Conservation (phyloP, 2,329 filamentous ascomycete species). For the Diplocarpon mali region DNA sequence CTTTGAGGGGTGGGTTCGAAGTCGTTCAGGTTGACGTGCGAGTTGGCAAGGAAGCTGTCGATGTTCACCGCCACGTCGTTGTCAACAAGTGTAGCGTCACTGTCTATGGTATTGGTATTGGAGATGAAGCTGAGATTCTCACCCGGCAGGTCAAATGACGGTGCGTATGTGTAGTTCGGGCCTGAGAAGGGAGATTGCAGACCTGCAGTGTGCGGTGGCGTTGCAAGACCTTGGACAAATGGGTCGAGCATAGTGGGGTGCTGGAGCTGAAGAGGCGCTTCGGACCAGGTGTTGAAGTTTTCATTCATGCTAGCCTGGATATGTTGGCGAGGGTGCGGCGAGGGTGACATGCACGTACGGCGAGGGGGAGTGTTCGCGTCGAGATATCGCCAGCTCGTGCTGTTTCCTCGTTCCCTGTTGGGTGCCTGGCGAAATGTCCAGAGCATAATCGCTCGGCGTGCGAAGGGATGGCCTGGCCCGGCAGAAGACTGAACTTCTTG, state of each 20-base stretch:
- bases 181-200: constrained; percentile 29
- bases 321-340: constrained; percentile 35
- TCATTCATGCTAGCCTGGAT: constrained; percentile 46
- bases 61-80: constrained; percentile 11
- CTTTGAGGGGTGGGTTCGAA: constrained; percentile 5
- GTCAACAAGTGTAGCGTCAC: constrained; percentile 25
- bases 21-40: constrained; percentile 7
- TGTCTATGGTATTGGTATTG: constrained; percentile 24
- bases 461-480: constrained; percentile 37
- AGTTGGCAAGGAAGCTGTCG: constrained; percentile 13
- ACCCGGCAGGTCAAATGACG: constrained; percentile 13
- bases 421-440: constrained; percentile 49
- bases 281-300: constrained; percentile 41
- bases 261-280: constrained; percentile 18
- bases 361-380: constrained; percentile 13
- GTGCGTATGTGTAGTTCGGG: constrained; percentile 9
- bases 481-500: constrained; percentile 52
- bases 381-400: constrained; percentile 51
- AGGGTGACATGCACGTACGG: constrained; percentile 22
- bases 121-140: constrained; percentile 31
- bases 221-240: constrained; percentile 42
- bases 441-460: constrained; percentile 47
- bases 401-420: constrained; percentile 37
- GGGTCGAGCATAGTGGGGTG: constrained; percentile 35
- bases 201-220: constrained; percentile 44